Evolutionary conservation across 495 filamentous ascomycete genomes (phyloP).

Genomic region (Tuber umbilicatum): DNA sequence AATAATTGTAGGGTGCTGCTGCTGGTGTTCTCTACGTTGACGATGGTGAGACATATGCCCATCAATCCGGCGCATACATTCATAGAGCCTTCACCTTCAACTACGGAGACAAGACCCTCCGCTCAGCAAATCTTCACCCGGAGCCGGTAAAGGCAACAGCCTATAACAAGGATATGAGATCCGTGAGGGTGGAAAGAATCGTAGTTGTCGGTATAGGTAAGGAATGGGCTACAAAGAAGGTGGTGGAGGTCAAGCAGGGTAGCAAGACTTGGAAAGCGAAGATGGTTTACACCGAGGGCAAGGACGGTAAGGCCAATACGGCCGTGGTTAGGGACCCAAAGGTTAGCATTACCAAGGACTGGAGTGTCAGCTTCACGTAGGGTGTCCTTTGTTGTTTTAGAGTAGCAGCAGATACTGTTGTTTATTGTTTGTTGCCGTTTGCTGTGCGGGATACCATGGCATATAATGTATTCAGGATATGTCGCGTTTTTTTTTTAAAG

Average conservation of each 20-base stretch:
- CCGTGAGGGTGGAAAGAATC: conserved; percentile 72
- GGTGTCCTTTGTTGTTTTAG: neutral
- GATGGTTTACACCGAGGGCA: conserved; percentile 57
- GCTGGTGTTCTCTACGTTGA: conserved; percentile 83
- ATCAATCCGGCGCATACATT: conserved; percentile 74
- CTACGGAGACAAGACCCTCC: conserved; percentile 49
- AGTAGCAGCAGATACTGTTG: neutral
- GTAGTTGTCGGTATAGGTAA: conserved; percentile 70
- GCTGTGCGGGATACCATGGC: neutral
- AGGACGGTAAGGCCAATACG: conserved; percentile 61
- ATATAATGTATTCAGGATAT: neutral
- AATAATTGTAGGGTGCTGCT: conserved; percentile 45
- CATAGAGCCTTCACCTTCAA: conserved; percentile 68
- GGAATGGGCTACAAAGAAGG: conserved; percentile 61
- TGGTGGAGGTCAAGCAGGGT: conserved; percentile 62
- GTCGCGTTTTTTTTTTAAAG: neutral
- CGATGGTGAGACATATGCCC: conserved; percentile 89
- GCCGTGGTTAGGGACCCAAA: conserved; percentile 74
- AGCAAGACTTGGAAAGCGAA: conserved; percentile 56
- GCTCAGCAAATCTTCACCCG: conserved; percentile 47
- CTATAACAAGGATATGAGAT: conserved; percentile 68
- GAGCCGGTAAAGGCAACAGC: conserved; percentile 58
- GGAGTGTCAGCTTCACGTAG: conserved; percentile 64
- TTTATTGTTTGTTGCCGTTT: neutral
- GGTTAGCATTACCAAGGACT: conserved; percentile 68